These are phyloP conservation scores for Leccinum griseonigrum DNA, from an alignment of 1,284 basidiomycete genomes.

Conservation along the genomic window DNA sequence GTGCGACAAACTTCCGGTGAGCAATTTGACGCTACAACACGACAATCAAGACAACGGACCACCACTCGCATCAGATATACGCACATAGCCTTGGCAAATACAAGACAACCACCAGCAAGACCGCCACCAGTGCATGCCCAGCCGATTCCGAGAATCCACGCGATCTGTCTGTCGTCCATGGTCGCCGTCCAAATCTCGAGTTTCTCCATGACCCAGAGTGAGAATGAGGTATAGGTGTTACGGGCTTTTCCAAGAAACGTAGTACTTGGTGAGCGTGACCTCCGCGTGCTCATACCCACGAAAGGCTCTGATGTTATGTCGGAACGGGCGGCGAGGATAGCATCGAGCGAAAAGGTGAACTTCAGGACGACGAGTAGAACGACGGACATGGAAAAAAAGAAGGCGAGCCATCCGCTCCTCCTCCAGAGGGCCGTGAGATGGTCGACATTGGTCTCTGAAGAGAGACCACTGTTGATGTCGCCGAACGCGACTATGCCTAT, in stretches of 20 bases:
- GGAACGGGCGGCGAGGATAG: slow-evolving; percentile 59
- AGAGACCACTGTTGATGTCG: slow-evolving; percentile 76
- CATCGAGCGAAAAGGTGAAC: slow-evolving; percentile 64
- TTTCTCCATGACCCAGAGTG: slow-evolving; percentile 55
- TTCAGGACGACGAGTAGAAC: slow-evolving; percentile 67
- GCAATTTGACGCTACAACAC: slow-evolving; percentile 62
- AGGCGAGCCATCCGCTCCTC: slow-evolving; percentile 83
- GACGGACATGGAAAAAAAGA: slow-evolving; percentile 76
- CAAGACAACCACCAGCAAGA: slow-evolving; percentile 82
- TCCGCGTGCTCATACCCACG: slow-evolving; percentile 39
- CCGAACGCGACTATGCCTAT: slow-evolving; percentile 85
- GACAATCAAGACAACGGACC: slow-evolving; percentile 3
- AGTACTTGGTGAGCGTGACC: slow-evolving; percentile 21
- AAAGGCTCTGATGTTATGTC: slow-evolving; percentile 63
- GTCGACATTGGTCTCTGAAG: slow-evolving; percentile 62
- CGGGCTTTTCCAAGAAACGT: slow-evolving; percentile 33
- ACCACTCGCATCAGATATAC: slow-evolving; percentile 32
- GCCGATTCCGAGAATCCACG: slow-evolving; percentile 87
- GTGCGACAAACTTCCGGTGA: slow-evolving; percentile 72
- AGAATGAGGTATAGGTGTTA: slow-evolving; percentile 43
- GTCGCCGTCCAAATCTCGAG: slow-evolving; percentile 76
- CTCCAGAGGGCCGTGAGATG: slow-evolving; percentile 82
- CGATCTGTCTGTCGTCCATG: slow-evolving; percentile 78
- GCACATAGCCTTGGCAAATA: slow-evolving; percentile 88
- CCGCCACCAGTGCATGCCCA: slow-evolving; percentile 92